A percentile compares a stretch with the other conserved stretches of the same genome.
Conservation (phyloP, 495 filamentous ascomycete genomes). For the Xylaria curta region DNA sequence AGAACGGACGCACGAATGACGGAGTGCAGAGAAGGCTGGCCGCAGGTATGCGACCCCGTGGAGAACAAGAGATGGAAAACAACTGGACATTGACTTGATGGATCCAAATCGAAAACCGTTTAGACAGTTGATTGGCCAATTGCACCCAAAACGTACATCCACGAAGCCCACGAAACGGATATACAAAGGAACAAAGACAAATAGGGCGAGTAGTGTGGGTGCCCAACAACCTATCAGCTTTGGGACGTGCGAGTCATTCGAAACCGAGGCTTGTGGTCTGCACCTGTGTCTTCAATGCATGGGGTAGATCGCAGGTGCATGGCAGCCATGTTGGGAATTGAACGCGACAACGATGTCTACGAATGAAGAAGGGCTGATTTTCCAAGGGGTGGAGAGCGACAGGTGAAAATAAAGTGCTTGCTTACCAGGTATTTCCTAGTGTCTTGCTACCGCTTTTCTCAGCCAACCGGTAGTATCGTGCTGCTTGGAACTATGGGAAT, state of each 20-base stretch:
- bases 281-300: constrained; percentile 23
- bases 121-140: constrained; percentile 27
- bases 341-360: constrained; percentile 19
- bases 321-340: constrained; percentile 22
- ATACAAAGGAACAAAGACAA: constrained; percentile 5
- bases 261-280: constrained; percentile 25
- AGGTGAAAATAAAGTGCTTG: constrained; percentile 33
- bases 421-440: constrained; percentile 95
- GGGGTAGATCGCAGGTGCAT: constrained; percentile 29
- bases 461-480: constrained; percentile 91
- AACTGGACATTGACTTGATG: constrained; percentile 24
- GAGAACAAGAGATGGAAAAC: background rate
- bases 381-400: constrained; percentile 3
- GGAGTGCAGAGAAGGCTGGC: constrained; percentile 27
- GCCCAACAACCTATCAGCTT: constrained; percentile 25
- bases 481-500: constrained; percentile 73
- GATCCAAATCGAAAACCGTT: constrained; percentile 26
- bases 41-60: constrained; percentile 30
- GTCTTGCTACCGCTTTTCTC: constrained; percentile 88
- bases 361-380: constrained; percentile 20
- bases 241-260: constrained; percentile 21
- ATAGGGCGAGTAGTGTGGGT: constrained; percentile 21
- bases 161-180: constrained; percentile 22
- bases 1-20: constrained; percentile 24
- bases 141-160: constrained; percentile 21